Conservation (phyloP, 495 filamentous ascomycete species). For the Hypoxylon fuscum region DNA sequence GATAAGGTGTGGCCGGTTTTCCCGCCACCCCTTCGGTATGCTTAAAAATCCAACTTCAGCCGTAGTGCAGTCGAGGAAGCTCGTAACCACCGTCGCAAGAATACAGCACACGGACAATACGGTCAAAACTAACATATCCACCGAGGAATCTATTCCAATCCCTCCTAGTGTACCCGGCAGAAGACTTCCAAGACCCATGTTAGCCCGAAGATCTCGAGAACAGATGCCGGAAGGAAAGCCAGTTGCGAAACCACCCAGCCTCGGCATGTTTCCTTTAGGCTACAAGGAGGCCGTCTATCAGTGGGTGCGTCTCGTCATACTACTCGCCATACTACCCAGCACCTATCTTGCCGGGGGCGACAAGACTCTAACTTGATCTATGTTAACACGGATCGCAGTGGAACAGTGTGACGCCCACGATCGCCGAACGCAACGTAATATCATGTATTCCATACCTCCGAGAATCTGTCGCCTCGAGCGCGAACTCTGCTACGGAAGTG, state of each 20-base stretch:
- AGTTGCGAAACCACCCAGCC: conserved; percentile 30
- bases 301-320: conserved; percentile 71
- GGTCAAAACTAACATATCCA: conserved; percentile 17
- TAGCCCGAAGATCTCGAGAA: conserved; percentile 19
- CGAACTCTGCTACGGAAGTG: conserved; percentile 27
- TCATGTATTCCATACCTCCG: conserved; percentile 86
- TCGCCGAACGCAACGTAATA: conserved; percentile 89
- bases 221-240: conserved; percentile 16
- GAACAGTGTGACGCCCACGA: conserved; percentile 80
- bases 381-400: conserved; percentile 65
- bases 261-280: conserved; percentile 78
- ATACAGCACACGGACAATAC: conserved; percentile 30
- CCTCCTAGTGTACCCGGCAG: conserved; percentile 28
- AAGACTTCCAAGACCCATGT: conserved; percentile 25
- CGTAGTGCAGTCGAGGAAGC: conserved; percentile 42
- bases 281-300: conserved; percentile 92
- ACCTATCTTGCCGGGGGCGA: not conserved
- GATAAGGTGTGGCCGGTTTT: conserved; percentile 33
- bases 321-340: not conserved
- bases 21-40: conserved; percentile 44
- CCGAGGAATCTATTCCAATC: conserved; percentile 19
- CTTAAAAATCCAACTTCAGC: conserved; percentile 41
- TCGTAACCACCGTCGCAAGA: conserved; percentile 41
- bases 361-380: not conserved
- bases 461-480: conserved; percentile 65